phyloP scores from a whole-genome alignment of 1,284 basidiomycete species.

The Trametes versicolor region DNA sequence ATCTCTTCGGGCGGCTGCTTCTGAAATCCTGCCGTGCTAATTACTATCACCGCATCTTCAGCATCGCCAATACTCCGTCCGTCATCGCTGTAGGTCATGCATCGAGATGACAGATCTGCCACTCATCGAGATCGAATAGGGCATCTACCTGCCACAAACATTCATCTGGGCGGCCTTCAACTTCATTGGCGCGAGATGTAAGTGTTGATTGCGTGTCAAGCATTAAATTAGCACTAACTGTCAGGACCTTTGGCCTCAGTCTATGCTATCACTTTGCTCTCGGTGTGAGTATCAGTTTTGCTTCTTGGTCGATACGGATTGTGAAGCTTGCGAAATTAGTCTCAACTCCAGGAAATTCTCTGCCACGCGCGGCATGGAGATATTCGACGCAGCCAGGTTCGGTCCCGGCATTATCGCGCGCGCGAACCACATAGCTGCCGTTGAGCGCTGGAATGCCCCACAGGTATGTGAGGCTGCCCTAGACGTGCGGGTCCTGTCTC shows the following conservation, averaged over 20 bases:
- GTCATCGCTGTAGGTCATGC: too few relatives aligned
- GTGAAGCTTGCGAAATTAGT: background rate
- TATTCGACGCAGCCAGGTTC: slow-evolving; percentile 6
- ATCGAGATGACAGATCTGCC: too few relatives aligned
- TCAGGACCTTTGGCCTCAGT: background rate
- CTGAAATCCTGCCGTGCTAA: too few relatives aligned
- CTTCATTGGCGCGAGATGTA: background rate
- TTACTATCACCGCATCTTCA: too few relatives aligned
- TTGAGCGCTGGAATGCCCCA: slow-evolving; percentile 20
- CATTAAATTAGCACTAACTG: background rate
- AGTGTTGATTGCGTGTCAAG: background rate
- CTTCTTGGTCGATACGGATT: background rate
- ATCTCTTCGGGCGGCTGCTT: too few relatives aligned
- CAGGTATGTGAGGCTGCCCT: background rate
- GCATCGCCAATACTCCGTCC: too few relatives aligned
- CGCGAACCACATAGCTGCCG: slow-evolving; percentile 13
- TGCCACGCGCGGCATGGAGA: slow-evolving; percentile 13
- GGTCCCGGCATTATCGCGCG: slow-evolving; percentile 17
- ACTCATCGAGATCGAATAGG: too few relatives aligned
- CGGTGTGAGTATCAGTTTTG: background rate
- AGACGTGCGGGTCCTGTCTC: too few relatives aligned
- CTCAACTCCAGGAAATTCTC: slow-evolving; percentile 16
- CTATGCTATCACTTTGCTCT: slow-evolving; percentile 8
- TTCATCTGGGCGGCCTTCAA: too few relatives aligned
- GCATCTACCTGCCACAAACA: too few relatives aligned